Conservation (phyloP, 345 rosid genomes). For the Eucalyptus sp. region DNA sequence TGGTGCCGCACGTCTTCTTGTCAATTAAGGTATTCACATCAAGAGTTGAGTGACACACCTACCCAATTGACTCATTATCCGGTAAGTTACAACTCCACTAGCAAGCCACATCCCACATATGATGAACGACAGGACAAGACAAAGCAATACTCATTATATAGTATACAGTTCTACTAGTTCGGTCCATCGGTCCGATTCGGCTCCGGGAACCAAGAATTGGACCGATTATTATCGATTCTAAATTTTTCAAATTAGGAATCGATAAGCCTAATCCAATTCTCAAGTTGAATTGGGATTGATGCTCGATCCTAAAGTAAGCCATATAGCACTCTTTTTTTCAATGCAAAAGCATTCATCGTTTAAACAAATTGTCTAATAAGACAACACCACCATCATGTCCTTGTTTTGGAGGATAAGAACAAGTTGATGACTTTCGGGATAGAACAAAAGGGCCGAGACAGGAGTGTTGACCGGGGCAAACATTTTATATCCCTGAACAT, state of each 20-base stretch:
- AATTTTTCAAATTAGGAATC: background rate
- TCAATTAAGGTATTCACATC: background rate
- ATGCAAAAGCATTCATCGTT: background rate
- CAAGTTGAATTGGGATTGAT: background rate
- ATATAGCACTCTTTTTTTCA: background rate
- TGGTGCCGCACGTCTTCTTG: background rate
- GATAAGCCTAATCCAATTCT: accelerated
- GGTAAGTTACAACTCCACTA: background rate
- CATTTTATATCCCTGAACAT: background rate
- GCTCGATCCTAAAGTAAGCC: background rate
- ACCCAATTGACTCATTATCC: background rate
- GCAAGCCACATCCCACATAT: background rate
- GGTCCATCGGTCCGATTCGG: background rate
- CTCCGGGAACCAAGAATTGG: accelerated
- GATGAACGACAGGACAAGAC: background rate
- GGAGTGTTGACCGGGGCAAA: background rate
- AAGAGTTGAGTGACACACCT: background rate
- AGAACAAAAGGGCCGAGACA: background rate
- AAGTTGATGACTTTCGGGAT: background rate
- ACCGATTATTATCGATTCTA: background rate
- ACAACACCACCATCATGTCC: background rate
- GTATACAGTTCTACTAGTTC: background rate
- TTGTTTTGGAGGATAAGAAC: background rate
- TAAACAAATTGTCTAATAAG: background rate
- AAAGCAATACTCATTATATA: background rate